Percentiles rank a stretch among this genome's conserved stretches.
phyloP scores from a whole-genome alignment of 2,329 filamentous ascomycete species.

The Hyphodiscus sp. region DNA sequence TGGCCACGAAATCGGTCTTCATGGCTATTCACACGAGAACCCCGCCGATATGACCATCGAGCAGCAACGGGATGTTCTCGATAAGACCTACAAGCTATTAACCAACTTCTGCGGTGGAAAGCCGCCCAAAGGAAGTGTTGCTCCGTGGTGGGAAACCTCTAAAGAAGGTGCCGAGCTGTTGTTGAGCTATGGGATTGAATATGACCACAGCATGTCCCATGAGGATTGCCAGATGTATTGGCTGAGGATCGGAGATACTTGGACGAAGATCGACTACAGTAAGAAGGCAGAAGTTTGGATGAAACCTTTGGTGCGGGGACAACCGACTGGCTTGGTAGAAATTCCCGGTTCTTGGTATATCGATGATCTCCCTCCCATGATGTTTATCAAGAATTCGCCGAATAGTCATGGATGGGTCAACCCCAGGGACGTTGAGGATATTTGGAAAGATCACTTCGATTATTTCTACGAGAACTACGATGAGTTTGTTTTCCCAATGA shows the following conservation, averaged over 20 bases:
- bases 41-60: conserved; percentile 64
- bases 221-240: conserved; percentile 60
- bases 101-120: conserved; percentile 64
- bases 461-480: conserved; percentile 75
- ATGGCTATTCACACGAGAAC: conserved; percentile 72
- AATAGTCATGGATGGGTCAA: conserved; percentile 56
- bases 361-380: conserved; percentile 61
- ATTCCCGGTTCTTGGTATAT: conserved; percentile 58
- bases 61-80: conserved; percentile 68
- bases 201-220: conserved; percentile 62
- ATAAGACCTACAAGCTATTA: conserved; percentile 66
- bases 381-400: conserved; percentile 62
- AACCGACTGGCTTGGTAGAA: conserved; percentile 57
- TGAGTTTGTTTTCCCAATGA: conserved; percentile 72
- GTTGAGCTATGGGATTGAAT: conserved; percentile 61
- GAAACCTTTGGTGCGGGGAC: conserved; percentile 55
- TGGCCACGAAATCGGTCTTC: conserved; percentile 59
- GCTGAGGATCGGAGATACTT: conserved; percentile 55
- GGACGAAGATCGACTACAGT: conserved; percentile 62
- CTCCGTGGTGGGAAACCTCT: conserved; percentile 70
- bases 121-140: conserved; percentile 64
- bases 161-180: conserved; percentile 60
- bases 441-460: conserved; percentile 50
- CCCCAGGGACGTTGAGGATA: conserved; percentile 41
- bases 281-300: conserved; percentile 59